Conservation (phyloP, 805 yeast genomes). For the Yarrowia sp. region DNA sequence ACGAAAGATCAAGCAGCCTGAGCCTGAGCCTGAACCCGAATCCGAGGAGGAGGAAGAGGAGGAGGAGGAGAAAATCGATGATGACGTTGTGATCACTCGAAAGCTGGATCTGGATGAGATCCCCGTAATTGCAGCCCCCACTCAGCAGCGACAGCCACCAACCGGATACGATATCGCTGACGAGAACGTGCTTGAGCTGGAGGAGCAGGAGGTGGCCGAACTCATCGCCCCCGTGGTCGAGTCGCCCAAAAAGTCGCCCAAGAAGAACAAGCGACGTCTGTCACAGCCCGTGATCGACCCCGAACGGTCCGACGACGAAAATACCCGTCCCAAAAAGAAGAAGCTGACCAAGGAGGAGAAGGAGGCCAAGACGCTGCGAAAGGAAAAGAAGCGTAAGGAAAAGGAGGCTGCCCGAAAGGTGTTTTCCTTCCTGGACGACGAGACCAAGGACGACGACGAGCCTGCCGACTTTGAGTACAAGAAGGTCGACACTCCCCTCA, state of each 20-base stretch:
- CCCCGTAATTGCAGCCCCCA: slow-evolving; percentile 25
- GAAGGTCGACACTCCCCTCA: slow-evolving; percentile 33
- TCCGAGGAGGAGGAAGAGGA: slow-evolving; percentile 4
- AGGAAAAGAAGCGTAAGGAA: slow-evolving; percentile 36
- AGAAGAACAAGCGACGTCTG: slow-evolving; percentile 28
- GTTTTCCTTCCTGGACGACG: slow-evolving; percentile 11
- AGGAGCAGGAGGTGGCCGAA: slow-evolving; percentile 26
- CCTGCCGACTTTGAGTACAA: slow-evolving; percentile 25
- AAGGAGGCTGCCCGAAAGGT: slow-evolving; percentile 11
- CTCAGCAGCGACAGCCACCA: not conserved
- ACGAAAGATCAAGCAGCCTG: slow-evolving; percentile 28
- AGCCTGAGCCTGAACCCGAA: slow-evolving; percentile 28
- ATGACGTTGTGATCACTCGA: not conserved
- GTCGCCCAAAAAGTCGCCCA: slow-evolving; percentile 33
- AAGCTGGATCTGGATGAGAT: slow-evolving; percentile 16
- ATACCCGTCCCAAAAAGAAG: slow-evolving; percentile 30
- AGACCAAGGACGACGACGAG: slow-evolving; percentile 12
- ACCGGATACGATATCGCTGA: not conserved
- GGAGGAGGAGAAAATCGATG: not conserved
- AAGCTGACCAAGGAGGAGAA: slow-evolving; percentile 24
- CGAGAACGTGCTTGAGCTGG: not conserved
- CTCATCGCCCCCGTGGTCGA: slow-evolving; percentile 9
- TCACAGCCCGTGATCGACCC: slow-evolving; percentile 31
- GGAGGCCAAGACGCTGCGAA: slow-evolving; percentile 32
- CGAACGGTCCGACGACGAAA: slow-evolving; percentile 17